Base-by-base conservation (phyloP, 768 basidiomycete genomes). In the Termitomyces sp. region DNA sequence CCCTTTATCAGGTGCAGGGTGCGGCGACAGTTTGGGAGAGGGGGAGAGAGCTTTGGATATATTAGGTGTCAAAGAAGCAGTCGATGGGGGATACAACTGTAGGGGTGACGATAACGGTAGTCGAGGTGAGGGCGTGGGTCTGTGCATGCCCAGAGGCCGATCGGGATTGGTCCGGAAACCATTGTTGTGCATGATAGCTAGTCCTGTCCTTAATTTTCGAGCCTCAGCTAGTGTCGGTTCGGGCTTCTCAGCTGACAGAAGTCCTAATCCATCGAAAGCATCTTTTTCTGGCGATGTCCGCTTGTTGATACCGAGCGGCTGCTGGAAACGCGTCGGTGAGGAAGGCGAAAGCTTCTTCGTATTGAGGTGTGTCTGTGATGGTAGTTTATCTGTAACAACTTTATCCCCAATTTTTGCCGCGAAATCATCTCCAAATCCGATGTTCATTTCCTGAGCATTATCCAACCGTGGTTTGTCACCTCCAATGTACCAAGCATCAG, bases 151-250 rank as follows among this genome's bases (percentile, higher is more conserved):
- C 8, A 57, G 61, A 37, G 64, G 57, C 57, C 70, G 70, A 20
- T 71, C 73, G n/a, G 66, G 66, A 48, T 74, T 73, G n/a, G 69
- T 68, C 60, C 69, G 71, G 49, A 68, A 66, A 42, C 69, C 66
- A 55, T 63, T 73, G 50, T 73, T 74, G 56, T 77, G 76, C 71
- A 80, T 79, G 32, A 79, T 77, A n/a, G 86, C 88, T 45, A 90
- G 67, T 7, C 90, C 89, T 12, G 89, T 91, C 55, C 88, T 80
- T 59, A 88, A 70, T 69, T 86, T 87, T 47, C 89, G 79, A 38
- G 88, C 91, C 69, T 92, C 91, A 11, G 85, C 91, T 5, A 93
- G 77, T 2, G 91, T 92, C 20, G 86, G 88, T 20, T 83, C 77
- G 3, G 83, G 77, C 55, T 76, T 78, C 29, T 75, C 77, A 32